Conservation (phyloP, 179 eudicot species). For the Gypsophila paniculata region DNA sequence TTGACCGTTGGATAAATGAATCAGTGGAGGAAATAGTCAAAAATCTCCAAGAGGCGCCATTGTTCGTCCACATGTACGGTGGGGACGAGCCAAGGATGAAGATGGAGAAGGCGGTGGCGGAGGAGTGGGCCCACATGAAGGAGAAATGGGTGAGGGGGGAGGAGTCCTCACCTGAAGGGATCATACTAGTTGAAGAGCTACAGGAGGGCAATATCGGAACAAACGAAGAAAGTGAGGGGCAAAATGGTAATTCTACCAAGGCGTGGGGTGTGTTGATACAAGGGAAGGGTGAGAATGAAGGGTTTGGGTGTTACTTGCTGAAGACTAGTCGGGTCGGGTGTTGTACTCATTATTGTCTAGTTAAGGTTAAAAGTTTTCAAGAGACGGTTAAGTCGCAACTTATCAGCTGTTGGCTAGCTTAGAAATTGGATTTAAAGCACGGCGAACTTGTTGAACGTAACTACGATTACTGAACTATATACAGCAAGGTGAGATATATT, state of each 20-base stretch:
- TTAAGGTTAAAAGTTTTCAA: slow-evolving; percentile 46
- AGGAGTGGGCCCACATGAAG: slow-evolving; percentile 41
- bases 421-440: neutral
- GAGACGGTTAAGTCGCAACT: slow-evolving; percentile 51
- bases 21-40: slow-evolving; percentile 63
- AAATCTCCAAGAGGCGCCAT: slow-evolving; percentile 52
- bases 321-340: slow-evolving; percentile 59
- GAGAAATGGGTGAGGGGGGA: slow-evolving; percentile 41
- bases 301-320: slow-evolving; percentile 58
- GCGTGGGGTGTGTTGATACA: slow-evolving; percentile 65
- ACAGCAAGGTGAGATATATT: too few species aligned
- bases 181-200: slow-evolving; percentile 62
- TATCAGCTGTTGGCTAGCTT: slow-evolving; percentile 51
- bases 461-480: too few species aligned
- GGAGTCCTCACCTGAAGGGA: slow-evolving; percentile 52
- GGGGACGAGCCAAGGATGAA: slow-evolving; percentile 23
- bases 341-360: slow-evolving; percentile 63
- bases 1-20: slow-evolving; percentile 62
- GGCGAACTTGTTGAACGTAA: too few species aligned
- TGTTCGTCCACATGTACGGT: slow-evolving; percentile 60
- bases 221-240: slow-evolving; percentile 26
- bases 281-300: slow-evolving; percentile 50
- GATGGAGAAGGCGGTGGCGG: slow-evolving; percentile 44
- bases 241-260: slow-evolving; percentile 29
- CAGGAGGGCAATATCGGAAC: slow-evolving; percentile 23